Percentiles rank a stretch among this genome's conserved stretches.
These are phyloP conservation scores for Verticillium isaacii DNA, from an alignment of 2,329 filamentous ascomycete genomes.

Conservation along the genomic window DNA sequence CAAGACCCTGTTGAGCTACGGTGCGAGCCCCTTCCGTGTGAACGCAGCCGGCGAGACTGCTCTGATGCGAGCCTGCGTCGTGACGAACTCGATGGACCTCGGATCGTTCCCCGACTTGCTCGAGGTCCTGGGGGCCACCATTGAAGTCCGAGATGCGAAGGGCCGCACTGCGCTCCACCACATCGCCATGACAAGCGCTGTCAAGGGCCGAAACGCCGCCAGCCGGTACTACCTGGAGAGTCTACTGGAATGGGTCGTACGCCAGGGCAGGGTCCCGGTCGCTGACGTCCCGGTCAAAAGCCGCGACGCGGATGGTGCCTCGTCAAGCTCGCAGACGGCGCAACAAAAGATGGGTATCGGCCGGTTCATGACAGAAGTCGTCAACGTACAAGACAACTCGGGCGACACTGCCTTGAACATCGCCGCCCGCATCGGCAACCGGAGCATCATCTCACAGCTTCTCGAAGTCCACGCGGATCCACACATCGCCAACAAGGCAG, in stretches of 20 bases:
- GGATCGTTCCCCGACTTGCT: conserved; percentile 86
- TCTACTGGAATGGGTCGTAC: conserved; percentile 87
- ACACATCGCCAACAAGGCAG: conserved; percentile 85
- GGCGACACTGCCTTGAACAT: conserved; percentile 95
- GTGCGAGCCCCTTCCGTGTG: conserved; percentile 81
- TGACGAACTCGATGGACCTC: conserved; percentile 91
- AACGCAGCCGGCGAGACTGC: conserved; percentile 90
- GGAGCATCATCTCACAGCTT: conserved; percentile 93
- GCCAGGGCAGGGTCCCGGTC: conserved; percentile 23
- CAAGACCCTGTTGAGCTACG: conserved; percentile 73
- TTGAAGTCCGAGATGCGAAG: conserved; percentile 84
- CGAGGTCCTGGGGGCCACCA: conserved; percentile 82
- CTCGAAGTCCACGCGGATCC: conserved; percentile 92
- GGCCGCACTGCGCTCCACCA: conserved; percentile 92
- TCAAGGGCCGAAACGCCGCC: conserved; percentile 86
- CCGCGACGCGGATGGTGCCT: conserved; percentile 17
- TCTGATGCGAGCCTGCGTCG: conserved; percentile 84
- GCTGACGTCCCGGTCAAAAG: conserved; percentile 30
- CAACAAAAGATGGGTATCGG: conserved; percentile 75
- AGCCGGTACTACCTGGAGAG: conserved; percentile 96
- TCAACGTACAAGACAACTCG: conserved; percentile 89
- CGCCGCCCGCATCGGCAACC: conserved; percentile 86
- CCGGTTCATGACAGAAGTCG: conserved; percentile 93
- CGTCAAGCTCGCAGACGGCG: conserved; percentile 32
- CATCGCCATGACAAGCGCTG: conserved; percentile 91